Evolutionary conservation across 768 basidiomycete species (phyloP), one percentile per base, ranked within the genome.

Genomic region (Mycena olivaceomarginata): DNA sequence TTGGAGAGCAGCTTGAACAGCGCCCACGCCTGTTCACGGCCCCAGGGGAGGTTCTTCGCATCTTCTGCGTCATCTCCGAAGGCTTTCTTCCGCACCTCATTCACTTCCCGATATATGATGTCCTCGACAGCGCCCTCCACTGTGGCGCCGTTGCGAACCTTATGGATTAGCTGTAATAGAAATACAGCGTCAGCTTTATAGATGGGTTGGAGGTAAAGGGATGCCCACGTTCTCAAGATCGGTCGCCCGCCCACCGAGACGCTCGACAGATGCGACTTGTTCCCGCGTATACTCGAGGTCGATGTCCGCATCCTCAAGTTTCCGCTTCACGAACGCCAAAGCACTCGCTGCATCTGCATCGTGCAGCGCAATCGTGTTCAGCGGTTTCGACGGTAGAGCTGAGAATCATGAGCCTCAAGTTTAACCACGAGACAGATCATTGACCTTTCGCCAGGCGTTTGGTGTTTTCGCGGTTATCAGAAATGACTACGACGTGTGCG

Each of bases 21-120:
- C 22, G 88, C 90, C 97, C 97, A 99, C 0, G 92, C 97, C 82
- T 99, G 97, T 76, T 96, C 94, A 62, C 94, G 89, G 6, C 93
- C 90, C 98, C 98, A 99, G 0, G 92, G 88, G 51, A 98, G 85
- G 62, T 82, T 88, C 85, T 97, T 97, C 4, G 95, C 94, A 81
- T 98, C 98, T 70, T 98, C 97, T 1, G 89, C 85, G 82, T 98
- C 98, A 78, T 98, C 97, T 0, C 97, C 98, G 82, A 99, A 99
- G 0, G 96, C 96, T 63, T 91, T 94, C 89, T 99, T 99, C 63
- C 95, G 89, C 66, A 99, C 86, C 83, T 98, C 97, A 45, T 92
- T 90, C 12, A 97, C 92, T 45, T 94, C 94, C 18, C 96, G 91
- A 25, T 86, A 85, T 75, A 98, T 92, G 80, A 99, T 96, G 81